Percentiles rank a stretch among this genome's conserved stretches.
Evolutionary conservation across 2,329 filamentous ascomycete genomes (phyloP).

Genomic region (Aureobasidium pullulans): DNA sequence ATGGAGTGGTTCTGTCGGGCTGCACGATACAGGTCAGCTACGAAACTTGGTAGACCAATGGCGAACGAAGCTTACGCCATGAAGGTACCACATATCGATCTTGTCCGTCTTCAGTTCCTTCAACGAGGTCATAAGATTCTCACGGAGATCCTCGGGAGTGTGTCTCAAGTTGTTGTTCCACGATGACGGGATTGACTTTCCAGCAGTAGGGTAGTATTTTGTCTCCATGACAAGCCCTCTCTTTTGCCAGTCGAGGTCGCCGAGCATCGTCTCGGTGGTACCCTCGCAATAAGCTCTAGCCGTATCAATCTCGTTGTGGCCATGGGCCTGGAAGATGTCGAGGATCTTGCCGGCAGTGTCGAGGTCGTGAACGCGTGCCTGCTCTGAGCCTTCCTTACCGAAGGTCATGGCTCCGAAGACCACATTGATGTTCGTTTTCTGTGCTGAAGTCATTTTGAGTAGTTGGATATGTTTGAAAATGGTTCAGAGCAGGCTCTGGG

Average conservation of each 20-base stretch:
- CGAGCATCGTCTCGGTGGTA: slow-evolving; percentile 22
- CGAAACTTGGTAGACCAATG: neutral
- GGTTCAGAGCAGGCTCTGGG: slow-evolving; percentile 18
- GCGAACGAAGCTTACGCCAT: slow-evolving; percentile 23
- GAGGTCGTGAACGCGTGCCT: slow-evolving; percentile 21
- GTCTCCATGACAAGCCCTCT: slow-evolving; percentile 24
- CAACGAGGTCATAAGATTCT: slow-evolving; percentile 31
- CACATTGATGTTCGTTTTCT: slow-evolving; percentile 19
- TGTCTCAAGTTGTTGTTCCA: slow-evolving; percentile 22
- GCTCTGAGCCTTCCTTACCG: slow-evolving; percentile 19
- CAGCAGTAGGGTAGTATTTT: slow-evolving; percentile 22
- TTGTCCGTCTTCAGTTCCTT: slow-evolving; percentile 32
- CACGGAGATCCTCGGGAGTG: slow-evolving; percentile 27
- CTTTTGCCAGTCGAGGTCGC: slow-evolving; percentile 23
- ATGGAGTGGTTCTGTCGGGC: slow-evolving; percentile 41
- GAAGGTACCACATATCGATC: slow-evolving; percentile 45
- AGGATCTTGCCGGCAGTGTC: slow-evolving; percentile 20
- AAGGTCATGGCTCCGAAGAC: slow-evolving; percentile 22
- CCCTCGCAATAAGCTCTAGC: slow-evolving; percentile 24
- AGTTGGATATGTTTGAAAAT: slow-evolving; percentile 19
- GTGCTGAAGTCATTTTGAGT: slow-evolving; percentile 18
- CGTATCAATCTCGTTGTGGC: slow-evolving; percentile 25
- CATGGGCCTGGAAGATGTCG: slow-evolving; percentile 24
- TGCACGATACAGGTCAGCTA: neutral
- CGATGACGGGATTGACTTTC: slow-evolving; percentile 14